A percentile compares a stretch with the other conserved stretches of the same genome.
phyloP scores from a whole-genome alignment of 345 rosid genomes.

The Lumnitzera racemosa region DNA sequence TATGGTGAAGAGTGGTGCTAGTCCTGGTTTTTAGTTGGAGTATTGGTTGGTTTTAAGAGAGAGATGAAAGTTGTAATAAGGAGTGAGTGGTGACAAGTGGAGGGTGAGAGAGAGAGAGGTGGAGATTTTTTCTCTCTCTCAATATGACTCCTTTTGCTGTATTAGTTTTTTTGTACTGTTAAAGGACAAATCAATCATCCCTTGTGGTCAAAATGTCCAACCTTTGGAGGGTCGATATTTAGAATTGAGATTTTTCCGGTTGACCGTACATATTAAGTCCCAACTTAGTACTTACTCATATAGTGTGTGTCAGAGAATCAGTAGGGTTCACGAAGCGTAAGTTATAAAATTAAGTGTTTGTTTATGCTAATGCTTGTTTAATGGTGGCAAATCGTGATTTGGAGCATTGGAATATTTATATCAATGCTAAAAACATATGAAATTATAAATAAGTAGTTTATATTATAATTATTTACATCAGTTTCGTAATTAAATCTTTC shows the following conservation, averaged over 20 bases:
- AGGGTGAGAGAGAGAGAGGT: slow-evolving; percentile 6
- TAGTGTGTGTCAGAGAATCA: background rate
- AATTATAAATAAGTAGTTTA: too few species aligned
- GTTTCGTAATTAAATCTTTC: too few species aligned
- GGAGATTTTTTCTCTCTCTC: slow-evolving; percentile 44
- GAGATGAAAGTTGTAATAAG: slow-evolving; percentile 10
- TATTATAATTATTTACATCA: too few species aligned
- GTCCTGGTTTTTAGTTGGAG: slow-evolving; percentile 57
- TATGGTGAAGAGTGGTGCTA: slow-evolving; percentile 30
- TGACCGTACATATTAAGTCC: slow-evolving; percentile 19
- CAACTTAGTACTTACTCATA: slow-evolving; percentile 1
- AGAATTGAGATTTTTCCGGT: slow-evolving; percentile 12
- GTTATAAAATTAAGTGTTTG: too few species aligned
- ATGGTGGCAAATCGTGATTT: too few species aligned
- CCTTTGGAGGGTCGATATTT: slow-evolving; percentile 22
- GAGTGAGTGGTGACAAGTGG: slow-evolving; percentile 9
- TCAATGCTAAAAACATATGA: too few species aligned
- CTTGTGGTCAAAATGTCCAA: slow-evolving; percentile 39
- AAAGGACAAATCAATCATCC: slow-evolving; percentile 3
- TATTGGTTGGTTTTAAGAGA: slow-evolving; percentile 27
- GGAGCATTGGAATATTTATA: too few species aligned
- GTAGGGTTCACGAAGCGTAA: too few species aligned
- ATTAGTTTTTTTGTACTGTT: too few species aligned
- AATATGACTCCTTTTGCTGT: too few species aligned
- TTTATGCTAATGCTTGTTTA: too few species aligned